Evolutionary conservation across 148 eudicot genomes (phyloP).

Genomic region (Silene conica): DNA sequence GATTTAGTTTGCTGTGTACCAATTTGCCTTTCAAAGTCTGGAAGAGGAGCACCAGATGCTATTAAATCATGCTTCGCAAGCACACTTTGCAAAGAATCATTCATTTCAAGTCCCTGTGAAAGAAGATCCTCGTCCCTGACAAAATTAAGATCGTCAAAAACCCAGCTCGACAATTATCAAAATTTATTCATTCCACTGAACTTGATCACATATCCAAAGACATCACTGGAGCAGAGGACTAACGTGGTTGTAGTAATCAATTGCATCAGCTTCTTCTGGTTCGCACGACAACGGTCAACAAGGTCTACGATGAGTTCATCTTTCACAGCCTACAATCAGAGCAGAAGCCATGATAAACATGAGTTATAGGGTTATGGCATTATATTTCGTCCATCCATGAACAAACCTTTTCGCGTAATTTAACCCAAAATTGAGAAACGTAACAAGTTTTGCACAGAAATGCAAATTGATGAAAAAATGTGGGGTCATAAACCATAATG

Average conservation of each 20-base stretch:
- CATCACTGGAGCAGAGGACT: constrained; percentile 17
- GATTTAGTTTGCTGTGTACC: constrained; percentile 23
- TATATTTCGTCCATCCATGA: neutral
- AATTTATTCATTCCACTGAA: neutral
- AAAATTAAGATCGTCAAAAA: constrained; percentile 13
- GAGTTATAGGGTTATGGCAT: neutral
- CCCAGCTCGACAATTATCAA: neutral
- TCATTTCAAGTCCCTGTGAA: constrained; percentile 74
- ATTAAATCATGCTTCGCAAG: constrained; percentile 82
- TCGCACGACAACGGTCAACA: constrained; percentile 73
- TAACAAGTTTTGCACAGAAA: no score
- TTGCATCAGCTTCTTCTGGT: constrained; percentile 89
- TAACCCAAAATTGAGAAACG: neutral
- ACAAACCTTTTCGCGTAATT: neutral
- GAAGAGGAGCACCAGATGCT: constrained; percentile 74
- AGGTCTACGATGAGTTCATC: constrained; percentile 90
- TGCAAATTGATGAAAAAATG: neutral
- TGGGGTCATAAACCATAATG: neutral
- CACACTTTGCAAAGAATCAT: constrained; percentile 73
- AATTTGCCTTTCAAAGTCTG: constrained; percentile 29
- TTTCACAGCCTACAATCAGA: constrained; percentile 62
- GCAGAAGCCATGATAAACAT: neutral
- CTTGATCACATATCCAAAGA: constrained; percentile 6
- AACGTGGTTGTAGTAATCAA: constrained; percentile 67
- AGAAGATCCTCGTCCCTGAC: constrained; percentile 87